Conservation (phyloP, 768 basidiomycete species). For the Termitomyces sp. region DNA sequence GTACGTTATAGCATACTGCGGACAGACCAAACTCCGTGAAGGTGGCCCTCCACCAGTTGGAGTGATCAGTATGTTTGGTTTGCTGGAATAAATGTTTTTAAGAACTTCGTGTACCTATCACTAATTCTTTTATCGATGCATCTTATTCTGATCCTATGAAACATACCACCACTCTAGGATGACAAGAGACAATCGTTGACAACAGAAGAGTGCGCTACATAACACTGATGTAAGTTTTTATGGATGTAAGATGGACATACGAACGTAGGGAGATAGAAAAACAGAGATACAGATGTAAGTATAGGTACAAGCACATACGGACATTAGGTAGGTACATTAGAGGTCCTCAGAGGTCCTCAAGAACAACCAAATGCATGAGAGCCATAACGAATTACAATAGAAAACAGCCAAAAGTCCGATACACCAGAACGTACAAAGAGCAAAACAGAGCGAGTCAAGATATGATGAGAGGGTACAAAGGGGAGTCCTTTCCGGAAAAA, state of each 20-base stretch:
- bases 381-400: background rate
- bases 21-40: constrained; percentile 64
- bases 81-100: constrained; percentile 25
- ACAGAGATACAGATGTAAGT: too few relatives aligned
- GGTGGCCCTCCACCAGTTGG: constrained; percentile 60
- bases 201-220: background rate
- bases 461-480: background rate
- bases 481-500: too few relatives aligned
- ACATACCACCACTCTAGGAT: background rate
- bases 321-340: background rate
- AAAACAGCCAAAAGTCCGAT: background rate
- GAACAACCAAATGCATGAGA: background rate
- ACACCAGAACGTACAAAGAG: background rate
- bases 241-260: background rate
- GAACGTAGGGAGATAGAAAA: background rate
- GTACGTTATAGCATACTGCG: constrained; percentile 78
- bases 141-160: too few relatives aligned
- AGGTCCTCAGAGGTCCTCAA: background rate
- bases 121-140: background rate
- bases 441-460: background rate
- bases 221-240: background rate
- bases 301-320: background rate
- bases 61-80: constrained; percentile 69
- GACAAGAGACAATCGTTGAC: too few relatives aligned
- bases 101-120: background rate